Percentiles rank a stretch among this genome's conserved stretches.
Conservation (phyloP, 1,139 yeast species). For the Sugiyamaella grinbergsii region DNA sequence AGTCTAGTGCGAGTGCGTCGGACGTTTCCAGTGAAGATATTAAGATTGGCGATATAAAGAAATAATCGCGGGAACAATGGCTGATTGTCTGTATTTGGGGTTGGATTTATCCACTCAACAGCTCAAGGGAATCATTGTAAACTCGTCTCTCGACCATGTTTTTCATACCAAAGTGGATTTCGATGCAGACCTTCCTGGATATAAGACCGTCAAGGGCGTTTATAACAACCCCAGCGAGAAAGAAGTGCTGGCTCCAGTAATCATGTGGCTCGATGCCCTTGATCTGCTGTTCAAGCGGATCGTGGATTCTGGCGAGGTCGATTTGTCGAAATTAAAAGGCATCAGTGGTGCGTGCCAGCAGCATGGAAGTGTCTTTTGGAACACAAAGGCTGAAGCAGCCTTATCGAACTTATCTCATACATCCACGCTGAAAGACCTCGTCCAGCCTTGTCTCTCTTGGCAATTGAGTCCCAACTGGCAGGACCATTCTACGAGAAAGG, state of each 20-base stretch:
- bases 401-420: constrained; percentile 38
- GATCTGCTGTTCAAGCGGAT: constrained; percentile 63
- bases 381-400: constrained; percentile 49
- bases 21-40: constrained; percentile 6
- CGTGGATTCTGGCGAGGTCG: constrained; percentile 52
- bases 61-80: too few species aligned
- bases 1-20: constrained; percentile 19
- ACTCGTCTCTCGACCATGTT: constrained; percentile 54
- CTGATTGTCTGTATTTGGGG: constrained; percentile 46
- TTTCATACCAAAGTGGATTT: constrained; percentile 69
- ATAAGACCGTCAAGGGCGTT: constrained; percentile 73
- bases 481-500: constrained; percentile 81
- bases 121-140: constrained; percentile 70
- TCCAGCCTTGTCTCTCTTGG: constrained; percentile 55
- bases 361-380: constrained; percentile 89
- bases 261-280: constrained; percentile 85
- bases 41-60: constrained; percentile 4
- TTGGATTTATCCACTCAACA: constrained; percentile 91
- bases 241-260: constrained; percentile 67
- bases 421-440: constrained; percentile 27
- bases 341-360: constrained; percentile 90
- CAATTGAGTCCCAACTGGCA: constrained; percentile 89
- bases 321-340: constrained; percentile 62
- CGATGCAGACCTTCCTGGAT: constrained; percentile 61
- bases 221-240: constrained; percentile 46